Evolutionary conservation across 108 stramenopile genomes (phyloP).

Genomic region (Pseudonitzschia multiseries): DNA sequence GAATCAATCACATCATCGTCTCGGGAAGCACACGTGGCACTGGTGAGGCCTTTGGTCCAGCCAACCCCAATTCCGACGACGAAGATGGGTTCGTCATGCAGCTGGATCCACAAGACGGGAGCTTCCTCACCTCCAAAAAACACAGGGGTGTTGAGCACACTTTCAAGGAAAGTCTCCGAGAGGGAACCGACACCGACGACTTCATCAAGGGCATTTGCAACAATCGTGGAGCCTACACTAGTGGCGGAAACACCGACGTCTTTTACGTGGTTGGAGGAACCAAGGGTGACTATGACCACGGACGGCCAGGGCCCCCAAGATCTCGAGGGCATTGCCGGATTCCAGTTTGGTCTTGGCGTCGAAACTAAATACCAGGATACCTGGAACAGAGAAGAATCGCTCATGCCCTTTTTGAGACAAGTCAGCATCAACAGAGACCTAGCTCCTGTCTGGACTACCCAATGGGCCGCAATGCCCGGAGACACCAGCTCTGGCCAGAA

Average conservation of each 20-base stretch:
- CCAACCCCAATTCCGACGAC: not conserved
- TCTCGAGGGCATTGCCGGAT: not conserved
- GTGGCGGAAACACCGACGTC: not conserved
- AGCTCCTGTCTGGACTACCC: slow-evolving; percentile 13
- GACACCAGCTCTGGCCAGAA: not conserved
- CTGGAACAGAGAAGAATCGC: slow-evolving; percentile 9
- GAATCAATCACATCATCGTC: slow-evolving; percentile 8
- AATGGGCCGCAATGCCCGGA: slow-evolving; percentile 20
- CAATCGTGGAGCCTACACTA: not conserved
- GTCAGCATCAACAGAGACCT: not conserved
- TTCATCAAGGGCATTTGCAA: slow-evolving; percentile 23
- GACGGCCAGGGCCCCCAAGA: slow-evolving; percentile 1
- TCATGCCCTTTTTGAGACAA: slow-evolving; percentile 22
- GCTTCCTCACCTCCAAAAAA: not conserved
- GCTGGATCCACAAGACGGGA: slow-evolving; percentile 11
- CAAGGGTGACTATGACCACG: slow-evolving; percentile 24
- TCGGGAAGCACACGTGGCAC: slow-evolving; percentile 24
- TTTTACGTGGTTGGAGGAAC: slow-evolving; percentile 30
- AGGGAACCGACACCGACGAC: slow-evolving; percentile 23
- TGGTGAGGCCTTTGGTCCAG: slow-evolving; percentile 17
- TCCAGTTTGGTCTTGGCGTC: slow-evolving; percentile 1
- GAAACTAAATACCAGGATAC: slow-evolving; percentile 4
- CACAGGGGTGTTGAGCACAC: not conserved
- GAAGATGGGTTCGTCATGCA: slow-evolving; percentile 26
- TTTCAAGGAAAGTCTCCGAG: slow-evolving; percentile 1